Evolutionary conservation across 805 yeast species (phyloP).

Genomic region (Allodekkera sacchari): DNA sequence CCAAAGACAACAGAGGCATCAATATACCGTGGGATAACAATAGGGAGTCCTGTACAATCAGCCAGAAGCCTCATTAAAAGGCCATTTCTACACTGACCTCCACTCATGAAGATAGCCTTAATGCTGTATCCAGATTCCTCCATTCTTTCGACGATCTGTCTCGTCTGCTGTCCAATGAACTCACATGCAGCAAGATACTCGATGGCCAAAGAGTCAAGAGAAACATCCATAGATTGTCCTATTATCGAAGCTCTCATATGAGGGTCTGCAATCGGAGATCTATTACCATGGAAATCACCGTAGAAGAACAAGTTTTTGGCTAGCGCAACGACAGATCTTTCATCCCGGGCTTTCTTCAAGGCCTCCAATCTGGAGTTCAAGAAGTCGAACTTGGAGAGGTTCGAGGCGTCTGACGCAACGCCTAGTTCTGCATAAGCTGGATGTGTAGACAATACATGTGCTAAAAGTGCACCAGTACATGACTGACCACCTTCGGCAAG

Average conservation of each 20-base stretch:
- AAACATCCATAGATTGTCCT: slow-evolving; percentile 87
- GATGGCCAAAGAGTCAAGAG: slow-evolving; percentile 77
- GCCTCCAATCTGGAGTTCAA: slow-evolving; percentile 69
- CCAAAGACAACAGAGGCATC: slow-evolving; percentile 98
- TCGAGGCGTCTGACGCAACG: slow-evolving; percentile 57
- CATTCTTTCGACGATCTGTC: slow-evolving; percentile 89
- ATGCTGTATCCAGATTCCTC: slow-evolving; percentile 71
- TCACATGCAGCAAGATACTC: slow-evolving; percentile 92
- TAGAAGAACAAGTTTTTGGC: slow-evolving; percentile 85
- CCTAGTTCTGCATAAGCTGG: slow-evolving; percentile 77
- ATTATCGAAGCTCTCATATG: slow-evolving; percentile 85
- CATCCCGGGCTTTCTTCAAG: slow-evolving; percentile 45
- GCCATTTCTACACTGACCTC: slow-evolving; percentile 94
- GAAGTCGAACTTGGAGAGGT: slow-evolving; percentile 71
- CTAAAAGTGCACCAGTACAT: slow-evolving; percentile 89
- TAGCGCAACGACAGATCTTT: slow-evolving; percentile 68
- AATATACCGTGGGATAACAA: slow-evolving; percentile 87
- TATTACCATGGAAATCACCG: slow-evolving; percentile 94
- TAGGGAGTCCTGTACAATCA: slow-evolving; percentile 86
- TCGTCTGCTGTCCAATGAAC: slow-evolving; percentile 94
- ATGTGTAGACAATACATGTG: slow-evolving; percentile 80
- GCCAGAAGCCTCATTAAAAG: slow-evolving; percentile 84
- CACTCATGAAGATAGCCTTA: slow-evolving; percentile 76
- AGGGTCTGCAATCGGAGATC: slow-evolving; percentile 97
- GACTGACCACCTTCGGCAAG: slow-evolving; percentile 99